Evolutionary conservation across 2,329 filamentous ascomycete species (phyloP).

Genomic region (Corynespora cassiicola): DNA sequence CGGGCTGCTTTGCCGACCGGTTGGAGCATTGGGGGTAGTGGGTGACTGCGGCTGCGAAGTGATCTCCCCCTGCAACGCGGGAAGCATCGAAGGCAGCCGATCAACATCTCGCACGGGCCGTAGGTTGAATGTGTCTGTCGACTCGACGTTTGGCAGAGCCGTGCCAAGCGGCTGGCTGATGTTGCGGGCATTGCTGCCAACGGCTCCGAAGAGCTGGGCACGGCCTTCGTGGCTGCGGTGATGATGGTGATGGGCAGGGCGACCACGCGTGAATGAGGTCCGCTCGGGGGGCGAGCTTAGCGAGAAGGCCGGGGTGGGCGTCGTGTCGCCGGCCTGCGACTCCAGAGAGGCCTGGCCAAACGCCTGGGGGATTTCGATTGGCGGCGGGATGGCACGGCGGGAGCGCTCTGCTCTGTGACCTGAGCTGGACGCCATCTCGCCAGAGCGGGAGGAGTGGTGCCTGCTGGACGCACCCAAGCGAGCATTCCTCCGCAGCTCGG

Average conservation of each 20-base stretch:
- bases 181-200: conserved; percentile 46
- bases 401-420: conserved; percentile 52
- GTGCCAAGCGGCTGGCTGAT: conserved; percentile 72
- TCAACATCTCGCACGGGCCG: conserved; percentile 86
- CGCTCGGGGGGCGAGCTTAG: conserved; percentile 75
- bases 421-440: conserved; percentile 44
- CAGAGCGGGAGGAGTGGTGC: conserved; percentile 49
- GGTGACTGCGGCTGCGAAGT: conserved; percentile 83
- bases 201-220: conserved; percentile 35
- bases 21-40: conserved; percentile 50
- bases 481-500: conserved; percentile 72
- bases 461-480: conserved; percentile 46
- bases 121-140: conserved; percentile 72
- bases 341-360: conserved; percentile 56
- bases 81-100: conserved; percentile 85
- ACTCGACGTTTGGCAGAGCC: conserved; percentile 70
- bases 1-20: conserved; percentile 43
- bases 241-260: conserved; percentile 59
- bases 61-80: conserved; percentile 68
- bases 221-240: conserved; percentile 56
- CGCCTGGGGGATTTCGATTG: conserved; percentile 76
- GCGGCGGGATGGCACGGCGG: conserved; percentile 81
- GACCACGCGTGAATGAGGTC: conserved; percentile 66
- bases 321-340: conserved; percentile 63
- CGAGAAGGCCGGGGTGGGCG: conserved; percentile 68